phyloP scores from a whole-genome alignment of 169 alveolate species.

The Eimeria acervulina region DNA sequence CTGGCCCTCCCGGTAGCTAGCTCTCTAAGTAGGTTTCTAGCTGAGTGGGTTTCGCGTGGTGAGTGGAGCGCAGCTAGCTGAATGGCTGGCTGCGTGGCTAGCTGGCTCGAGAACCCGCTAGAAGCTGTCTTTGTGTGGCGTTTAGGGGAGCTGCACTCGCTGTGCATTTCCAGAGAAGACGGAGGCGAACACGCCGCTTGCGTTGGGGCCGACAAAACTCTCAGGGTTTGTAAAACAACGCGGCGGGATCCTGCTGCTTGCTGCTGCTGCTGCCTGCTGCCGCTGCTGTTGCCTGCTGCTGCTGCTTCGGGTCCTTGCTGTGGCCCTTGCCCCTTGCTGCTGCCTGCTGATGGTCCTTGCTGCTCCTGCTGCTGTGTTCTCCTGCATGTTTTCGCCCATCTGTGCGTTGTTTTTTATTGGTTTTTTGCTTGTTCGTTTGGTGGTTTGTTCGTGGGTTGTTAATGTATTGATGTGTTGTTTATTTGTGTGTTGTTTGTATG shows the following conservation, averaged over 20 bases:
- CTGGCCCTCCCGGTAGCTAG: no score
- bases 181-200: conserved; percentile 92
- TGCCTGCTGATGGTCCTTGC: background rate
- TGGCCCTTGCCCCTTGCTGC: no score
- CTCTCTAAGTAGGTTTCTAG: no score
- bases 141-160: conserved; percentile 76
- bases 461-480: background rate
- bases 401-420: background rate
- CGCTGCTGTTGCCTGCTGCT: background rate
- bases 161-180: conserved; percentile 86
- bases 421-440: background rate
- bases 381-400: background rate
- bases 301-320: no score
- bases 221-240: conserved; percentile 86
- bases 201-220: conserved; percentile 90
- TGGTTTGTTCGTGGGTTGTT: background rate
- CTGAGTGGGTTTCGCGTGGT: no score
- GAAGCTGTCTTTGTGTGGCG: background rate
- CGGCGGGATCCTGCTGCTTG: no score
- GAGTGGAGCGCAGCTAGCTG: no score
- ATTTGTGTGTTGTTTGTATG: background rate
- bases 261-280: background rate
- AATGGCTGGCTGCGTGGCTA: background rate
- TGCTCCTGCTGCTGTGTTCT: background rate
- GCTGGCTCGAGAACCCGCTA: background rate